Base-by-base conservation (phyloP, 257 asterid species). In the Rehmannia glutinosa region DNA sequence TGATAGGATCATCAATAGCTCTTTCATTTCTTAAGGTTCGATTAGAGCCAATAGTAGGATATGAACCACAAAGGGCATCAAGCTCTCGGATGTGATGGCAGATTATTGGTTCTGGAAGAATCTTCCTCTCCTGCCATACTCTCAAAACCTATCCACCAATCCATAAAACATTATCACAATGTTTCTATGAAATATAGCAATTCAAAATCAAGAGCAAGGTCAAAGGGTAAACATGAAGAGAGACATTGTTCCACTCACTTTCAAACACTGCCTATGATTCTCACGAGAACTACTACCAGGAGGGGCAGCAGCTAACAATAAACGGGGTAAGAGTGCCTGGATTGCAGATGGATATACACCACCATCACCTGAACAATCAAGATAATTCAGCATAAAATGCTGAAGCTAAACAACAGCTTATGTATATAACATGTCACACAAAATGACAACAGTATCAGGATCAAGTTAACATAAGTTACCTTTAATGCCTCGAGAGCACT, bases 101-200 rank as follows among this genome's bases (percentile, higher is more conserved):
- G 51, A 91, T 79, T 61, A 85, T 83, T 49, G 88, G 81, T 73
- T 88, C 96, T 25, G 97, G 95, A 69, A 91, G 84, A 58, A 88
- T 83, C 80, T 80, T 91, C 52, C 95, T 86, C 64, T 91, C 95
- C 80, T 82, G 92, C 97, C 97, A 91, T 66, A 88, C 97, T 81
- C 77, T 88, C 83, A 91, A 83, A 77, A 91, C 97, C 98, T 92
- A 80, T 67, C 73, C 62, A 75, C 60, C 49, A 71, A 66, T 21
- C 38, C 64, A 66, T 56, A 61, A 33, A 64, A 28, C 11, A 73
- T 56, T 15, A 20, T 32, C 32, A 70, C 49, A 71, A 64, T 35
- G 24, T 17, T 17, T 28, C 27, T 53, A 50, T 6, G 6, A 61
- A 62, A 32, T 13, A 43, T 35, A 62, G 11, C 45, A 32, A 66